Evolutionary conservation across 2,329 filamentous ascomycete genomes (phyloP).

Genomic region (Venturia pyrina): DNA sequence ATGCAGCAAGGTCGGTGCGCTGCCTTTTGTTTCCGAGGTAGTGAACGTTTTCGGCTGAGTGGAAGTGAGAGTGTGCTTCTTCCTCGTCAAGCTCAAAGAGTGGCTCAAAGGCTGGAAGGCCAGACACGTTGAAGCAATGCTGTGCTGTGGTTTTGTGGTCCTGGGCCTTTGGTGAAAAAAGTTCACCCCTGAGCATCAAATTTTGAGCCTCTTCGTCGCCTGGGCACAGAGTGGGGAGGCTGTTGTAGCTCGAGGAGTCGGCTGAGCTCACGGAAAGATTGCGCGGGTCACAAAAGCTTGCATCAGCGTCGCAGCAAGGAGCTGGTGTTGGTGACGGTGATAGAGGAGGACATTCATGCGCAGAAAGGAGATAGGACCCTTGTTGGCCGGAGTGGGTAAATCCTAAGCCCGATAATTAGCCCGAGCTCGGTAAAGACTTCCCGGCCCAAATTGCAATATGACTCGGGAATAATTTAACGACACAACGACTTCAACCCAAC

Average conservation of each 20-base stretch:
- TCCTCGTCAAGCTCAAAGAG: constrained; percentile 86
- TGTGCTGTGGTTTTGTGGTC: constrained; percentile 26
- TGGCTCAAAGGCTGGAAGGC: constrained; percentile 68
- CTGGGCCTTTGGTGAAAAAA: constrained; percentile 24
- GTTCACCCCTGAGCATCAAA: constrained; percentile 39
- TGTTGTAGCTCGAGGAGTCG: constrained; percentile 53
- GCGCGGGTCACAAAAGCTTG: constrained; percentile 85
- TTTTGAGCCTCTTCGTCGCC: constrained; percentile 54
- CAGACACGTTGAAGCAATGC: constrained; percentile 40
- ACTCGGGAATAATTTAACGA: not conserved
- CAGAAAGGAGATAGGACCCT: constrained; percentile 57
- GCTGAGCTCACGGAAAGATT: constrained; percentile 64
- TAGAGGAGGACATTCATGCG: constrained; percentile 58
- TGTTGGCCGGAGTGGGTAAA: constrained; percentile 49
- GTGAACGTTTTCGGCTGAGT: constrained; percentile 54
- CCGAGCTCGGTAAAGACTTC: not conserved
- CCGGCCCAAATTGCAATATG: not conserved
- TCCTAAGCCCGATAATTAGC: constrained; percentile 32
- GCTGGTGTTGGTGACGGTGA: constrained; percentile 63
- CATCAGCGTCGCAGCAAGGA: constrained; percentile 59
- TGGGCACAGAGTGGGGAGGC: constrained; percentile 51
- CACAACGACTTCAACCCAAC: constrained; percentile 9
- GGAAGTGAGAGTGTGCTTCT: constrained; percentile 71
- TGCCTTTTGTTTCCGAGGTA: constrained; percentile 60
- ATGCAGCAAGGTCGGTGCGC: constrained; percentile 56